Evolutionary conservation across 805 yeast species (phyloP).

Genomic region (Suhomyces xylopsoci): DNA sequence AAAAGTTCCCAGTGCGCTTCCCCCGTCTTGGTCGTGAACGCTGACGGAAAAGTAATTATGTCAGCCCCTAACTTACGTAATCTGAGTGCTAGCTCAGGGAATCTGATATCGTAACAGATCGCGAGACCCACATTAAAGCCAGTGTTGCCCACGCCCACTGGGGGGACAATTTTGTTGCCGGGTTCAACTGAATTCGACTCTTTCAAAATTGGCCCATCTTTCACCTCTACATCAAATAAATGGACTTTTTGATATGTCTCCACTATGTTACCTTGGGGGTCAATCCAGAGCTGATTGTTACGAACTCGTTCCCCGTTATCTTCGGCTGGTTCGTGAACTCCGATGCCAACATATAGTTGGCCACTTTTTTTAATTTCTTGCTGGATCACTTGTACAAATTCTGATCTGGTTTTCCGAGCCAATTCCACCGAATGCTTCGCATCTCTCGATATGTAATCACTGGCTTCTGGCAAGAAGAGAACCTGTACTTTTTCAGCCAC

Average conservation of each 20-base stretch:
- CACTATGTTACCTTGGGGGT: conserved; percentile 58
- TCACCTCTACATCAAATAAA: conserved; percentile 81
- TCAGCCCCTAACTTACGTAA: conserved; percentile 71
- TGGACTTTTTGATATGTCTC: conserved; percentile 83
- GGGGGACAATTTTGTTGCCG: conserved; percentile 53
- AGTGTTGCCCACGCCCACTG: conserved; percentile 49
- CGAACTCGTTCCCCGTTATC: conserved; percentile 20
- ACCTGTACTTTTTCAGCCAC: conserved; percentile 58
- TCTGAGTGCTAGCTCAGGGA: conserved; percentile 74
- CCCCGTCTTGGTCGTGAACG: conserved; percentile 91
- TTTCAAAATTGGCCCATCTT: conserved; percentile 74
- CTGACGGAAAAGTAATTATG: conserved; percentile 80
- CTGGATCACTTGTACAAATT: conserved; percentile 45
- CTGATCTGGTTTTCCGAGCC: conserved; percentile 41
- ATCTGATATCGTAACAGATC: conserved; percentile 84
- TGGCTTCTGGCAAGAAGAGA: conserved; percentile 88
- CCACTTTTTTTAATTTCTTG: conserved; percentile 43
- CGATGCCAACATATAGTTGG: conserved; percentile 67
- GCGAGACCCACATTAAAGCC: conserved; percentile 57
- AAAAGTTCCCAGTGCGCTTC: conserved; percentile 83
- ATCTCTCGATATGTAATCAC: conserved; percentile 78
- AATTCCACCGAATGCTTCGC: conserved; percentile 62
- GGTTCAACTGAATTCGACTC: conserved; percentile 83
- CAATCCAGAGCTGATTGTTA: conserved; percentile 73
- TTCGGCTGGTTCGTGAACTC: conserved; percentile 77